phyloP scores from a whole-genome alignment of 2,329 filamentous ascomycete species.

The Tolypocladium amazonense region DNA sequence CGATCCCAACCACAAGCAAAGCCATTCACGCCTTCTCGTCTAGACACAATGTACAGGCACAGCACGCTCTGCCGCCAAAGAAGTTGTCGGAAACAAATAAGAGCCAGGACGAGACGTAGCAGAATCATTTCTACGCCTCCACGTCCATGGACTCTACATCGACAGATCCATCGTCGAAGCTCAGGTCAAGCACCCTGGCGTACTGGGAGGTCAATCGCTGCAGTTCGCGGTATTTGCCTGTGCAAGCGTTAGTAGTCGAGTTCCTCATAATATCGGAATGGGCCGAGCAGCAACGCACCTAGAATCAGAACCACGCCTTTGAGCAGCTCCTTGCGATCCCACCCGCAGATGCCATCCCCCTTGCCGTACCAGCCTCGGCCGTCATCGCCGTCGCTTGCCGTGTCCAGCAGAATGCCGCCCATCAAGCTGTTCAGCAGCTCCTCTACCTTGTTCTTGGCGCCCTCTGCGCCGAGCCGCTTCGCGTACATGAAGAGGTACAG shows the following conservation, averaged over 20 bases:
- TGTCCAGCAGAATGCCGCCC: slow-evolving; percentile 57
- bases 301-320: slow-evolving; percentile 89
- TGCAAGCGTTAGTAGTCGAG: slow-evolving; percentile 11
- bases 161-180: slow-evolving; percentile 31
- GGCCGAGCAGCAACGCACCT: slow-evolving; percentile 46
- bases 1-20: neutral
- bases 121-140: slow-evolving; percentile 11
- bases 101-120: neutral
- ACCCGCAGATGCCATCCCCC: slow-evolving; percentile 72
- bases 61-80: neutral
- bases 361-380: slow-evolving; percentile 53
- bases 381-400: slow-evolving; percentile 30
- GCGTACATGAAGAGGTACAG: slow-evolving; percentile 98
- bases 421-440: slow-evolving; percentile 77
- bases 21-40: neutral
- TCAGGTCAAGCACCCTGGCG: slow-evolving; percentile 66
- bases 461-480: slow-evolving; percentile 87
- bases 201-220: slow-evolving; percentile 94
- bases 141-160: slow-evolving; percentile 34
- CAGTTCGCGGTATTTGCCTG: slow-evolving; percentile 90
- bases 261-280: neutral
- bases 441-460: slow-evolving; percentile 78
- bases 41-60: neutral
- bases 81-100: neutral
- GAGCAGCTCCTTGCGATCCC: slow-evolving; percentile 77